Percentiles rank a stretch among this genome's conserved stretches.
Evolutionary conservation across 257 asterid species (phyloP).

Genomic region (Salvia rosmarinus): DNA sequence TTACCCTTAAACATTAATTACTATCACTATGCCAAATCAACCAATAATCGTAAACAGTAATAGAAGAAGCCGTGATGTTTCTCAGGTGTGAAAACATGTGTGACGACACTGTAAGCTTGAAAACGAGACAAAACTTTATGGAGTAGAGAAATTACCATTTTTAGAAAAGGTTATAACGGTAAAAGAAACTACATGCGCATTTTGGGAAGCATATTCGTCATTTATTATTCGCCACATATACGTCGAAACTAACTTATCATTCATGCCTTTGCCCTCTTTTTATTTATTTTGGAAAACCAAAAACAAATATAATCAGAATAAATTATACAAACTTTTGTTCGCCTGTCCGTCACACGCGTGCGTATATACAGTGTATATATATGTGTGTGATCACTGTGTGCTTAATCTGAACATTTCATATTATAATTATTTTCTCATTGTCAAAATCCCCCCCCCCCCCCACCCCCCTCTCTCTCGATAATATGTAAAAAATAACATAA

Average conservation of each 20-base stretch:
- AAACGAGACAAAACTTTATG: not conserved
- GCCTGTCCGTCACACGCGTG: no score
- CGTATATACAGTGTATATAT: no score
- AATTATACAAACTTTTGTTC: no score
- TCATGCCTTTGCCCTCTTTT: not conserved
- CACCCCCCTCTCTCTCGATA: no score
- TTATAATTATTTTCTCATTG: no score
- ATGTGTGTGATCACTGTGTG: no score
- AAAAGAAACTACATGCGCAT: not conserved
- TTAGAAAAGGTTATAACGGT: not conserved
- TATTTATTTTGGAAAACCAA: not conserved
- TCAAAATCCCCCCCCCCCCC: no score
- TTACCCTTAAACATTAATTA: no score
- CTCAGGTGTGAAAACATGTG: not conserved
- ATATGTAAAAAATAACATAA: no score
- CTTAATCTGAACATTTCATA: no score
- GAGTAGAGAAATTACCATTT: not conserved
- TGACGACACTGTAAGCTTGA: not conserved
- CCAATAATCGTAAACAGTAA: no score
- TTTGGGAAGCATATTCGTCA: slow-evolving; percentile 12
- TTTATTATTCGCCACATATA: not conserved
- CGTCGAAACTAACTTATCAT: not conserved
- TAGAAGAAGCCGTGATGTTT: not conserved
- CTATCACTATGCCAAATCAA: no score
- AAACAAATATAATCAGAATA: not conserved